Evolutionary conservation across 768 basidiomycete genomes (phyloP).

Genomic region (Xerocomellus dryophilus): DNA sequence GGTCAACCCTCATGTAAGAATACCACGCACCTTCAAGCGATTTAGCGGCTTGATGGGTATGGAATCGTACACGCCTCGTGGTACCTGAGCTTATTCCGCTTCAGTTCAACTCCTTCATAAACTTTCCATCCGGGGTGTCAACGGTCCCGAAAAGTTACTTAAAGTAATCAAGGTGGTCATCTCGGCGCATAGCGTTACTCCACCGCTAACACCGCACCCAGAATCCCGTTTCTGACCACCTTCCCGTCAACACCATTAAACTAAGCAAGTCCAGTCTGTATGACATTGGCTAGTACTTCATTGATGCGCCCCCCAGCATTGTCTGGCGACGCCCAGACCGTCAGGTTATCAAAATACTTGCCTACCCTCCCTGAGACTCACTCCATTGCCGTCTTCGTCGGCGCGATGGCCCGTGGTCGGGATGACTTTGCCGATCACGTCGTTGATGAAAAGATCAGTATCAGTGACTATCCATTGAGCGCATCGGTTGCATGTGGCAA

Average conservation of each 20-base stretch:
- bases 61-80: slow-evolving; percentile 10
- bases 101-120: slow-evolving; percentile 96
- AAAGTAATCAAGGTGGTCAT: slow-evolving; percentile 87
- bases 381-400: slow-evolving; percentile 91
- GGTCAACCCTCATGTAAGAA: slow-evolving; percentile 96
- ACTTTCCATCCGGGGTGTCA: slow-evolving; percentile 91
- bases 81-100: slow-evolving; percentile 1
- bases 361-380: slow-evolving; percentile 84
- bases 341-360: slow-evolving; percentile 79
- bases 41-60: slow-evolving; percentile 98
- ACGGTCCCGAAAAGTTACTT: slow-evolving; percentile 93
- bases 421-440: slow-evolving; percentile 96
- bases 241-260: slow-evolving; percentile 94
- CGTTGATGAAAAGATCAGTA: slow-evolving; percentile 95
- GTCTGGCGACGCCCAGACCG: slow-evolving; percentile 84
- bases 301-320: slow-evolving; percentile 52
- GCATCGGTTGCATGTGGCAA: slow-evolving; percentile 96
- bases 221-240: slow-evolving; percentile 94
- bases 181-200: neutral
- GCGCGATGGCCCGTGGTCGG: slow-evolving; percentile 94
- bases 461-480: slow-evolving; percentile 90
- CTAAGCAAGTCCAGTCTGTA: slow-evolving; percentile 62
- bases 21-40: slow-evolving; percentile 97
- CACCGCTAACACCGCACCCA: slow-evolving; percentile 29
- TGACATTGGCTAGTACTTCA: neutral